phyloP scores from a whole-genome alignment of 148 eudicot species.

The Linanthus parryae region DNA sequence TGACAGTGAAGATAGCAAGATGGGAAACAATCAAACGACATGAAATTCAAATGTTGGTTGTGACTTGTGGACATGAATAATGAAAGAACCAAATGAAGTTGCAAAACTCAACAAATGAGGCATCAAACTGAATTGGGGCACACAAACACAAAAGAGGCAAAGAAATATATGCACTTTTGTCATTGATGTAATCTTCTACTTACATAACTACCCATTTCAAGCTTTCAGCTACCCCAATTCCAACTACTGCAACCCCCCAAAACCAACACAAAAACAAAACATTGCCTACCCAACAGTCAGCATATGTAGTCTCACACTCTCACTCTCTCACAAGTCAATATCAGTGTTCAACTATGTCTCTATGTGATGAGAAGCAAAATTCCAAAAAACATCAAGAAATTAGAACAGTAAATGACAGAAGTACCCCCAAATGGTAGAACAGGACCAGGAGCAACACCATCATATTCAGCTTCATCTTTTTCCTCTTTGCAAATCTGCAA shows the following conservation, averaged over 20 bases:
- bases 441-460: slow-evolving; percentile 16
- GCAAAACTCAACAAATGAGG: too few species aligned
- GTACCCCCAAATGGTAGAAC: slow-evolving; percentile 21
- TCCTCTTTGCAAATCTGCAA: slow-evolving; percentile 36
- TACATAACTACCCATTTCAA: slow-evolving; percentile 11
- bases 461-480: too few species aligned
- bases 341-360: not conserved
- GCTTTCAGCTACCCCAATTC: not conserved
- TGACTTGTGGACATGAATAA: too few species aligned
- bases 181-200: slow-evolving; percentile 4
- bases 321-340: not conserved
- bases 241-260: slow-evolving; percentile 5
- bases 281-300: not conserved
- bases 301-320: not conserved
- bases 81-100: too few species aligned
- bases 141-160: not conserved
- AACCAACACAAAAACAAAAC: not conserved
- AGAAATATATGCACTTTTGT: not conserved
- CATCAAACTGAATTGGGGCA: too few species aligned
- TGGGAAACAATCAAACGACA: too few species aligned
- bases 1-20: too few species aligned
- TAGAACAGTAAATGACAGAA: slow-evolving; percentile 5
- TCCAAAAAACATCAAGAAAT: slow-evolving; percentile 13
- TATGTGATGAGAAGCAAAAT: slow-evolving; percentile 6
- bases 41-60: too few species aligned